These are phyloP conservation scores for Phytophthora europaea DNA, from an alignment of 352 stramenopile genomes.

Conservation along the genomic window DNA sequence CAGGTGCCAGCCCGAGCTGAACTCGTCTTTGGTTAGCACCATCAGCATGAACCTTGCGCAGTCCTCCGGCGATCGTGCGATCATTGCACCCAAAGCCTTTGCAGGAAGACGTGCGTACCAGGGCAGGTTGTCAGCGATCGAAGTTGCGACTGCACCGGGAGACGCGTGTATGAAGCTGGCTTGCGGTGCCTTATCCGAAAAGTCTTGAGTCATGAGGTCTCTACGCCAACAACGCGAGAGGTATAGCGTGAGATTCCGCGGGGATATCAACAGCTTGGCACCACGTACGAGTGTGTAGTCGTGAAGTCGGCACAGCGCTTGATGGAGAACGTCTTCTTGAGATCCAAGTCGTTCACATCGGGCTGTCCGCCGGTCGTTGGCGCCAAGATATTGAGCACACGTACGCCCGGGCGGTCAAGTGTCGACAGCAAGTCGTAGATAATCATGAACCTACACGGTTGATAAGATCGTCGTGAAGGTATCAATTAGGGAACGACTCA, in stretches of 20 bases:
- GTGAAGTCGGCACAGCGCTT: slow-evolving; percentile 28
- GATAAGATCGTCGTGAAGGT: background rate
- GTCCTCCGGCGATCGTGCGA: slow-evolving; percentile 18
- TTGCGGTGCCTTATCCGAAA: slow-evolving; percentile 27
- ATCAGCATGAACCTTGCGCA: slow-evolving; percentile 23
- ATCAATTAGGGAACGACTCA: background rate
- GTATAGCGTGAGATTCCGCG: background rate
- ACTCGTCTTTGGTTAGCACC: slow-evolving; percentile 25
- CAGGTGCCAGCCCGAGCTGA: slow-evolving; percentile 23
- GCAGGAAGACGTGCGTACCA: slow-evolving; percentile 21
- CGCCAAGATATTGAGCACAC: slow-evolving; percentile 24
- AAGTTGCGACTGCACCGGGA: slow-evolving; percentile 18
- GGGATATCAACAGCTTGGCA: background rate
- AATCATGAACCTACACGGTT: slow-evolving; percentile 23
- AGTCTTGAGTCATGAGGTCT: slow-evolving; percentile 29
- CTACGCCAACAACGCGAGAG: slow-evolving; percentile 5
- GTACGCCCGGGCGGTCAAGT: slow-evolving; percentile 19
- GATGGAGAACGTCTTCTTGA: slow-evolving; percentile 27
- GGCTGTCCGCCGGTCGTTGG: slow-evolving; percentile 10
- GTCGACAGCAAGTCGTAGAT: slow-evolving; percentile 11
- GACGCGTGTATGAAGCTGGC: slow-evolving; percentile 28
- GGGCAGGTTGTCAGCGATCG: slow-evolving; percentile 12
- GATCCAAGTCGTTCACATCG: slow-evolving; percentile 25
- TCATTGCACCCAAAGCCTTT: slow-evolving; percentile 8
- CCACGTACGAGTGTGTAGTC: slow-evolving; percentile 29